Evolutionary conservation across 352 stramenopile species (phyloP), one percentile per base, ranked within the genome.

Genomic region (Globisporangium abappressorium): DNA sequence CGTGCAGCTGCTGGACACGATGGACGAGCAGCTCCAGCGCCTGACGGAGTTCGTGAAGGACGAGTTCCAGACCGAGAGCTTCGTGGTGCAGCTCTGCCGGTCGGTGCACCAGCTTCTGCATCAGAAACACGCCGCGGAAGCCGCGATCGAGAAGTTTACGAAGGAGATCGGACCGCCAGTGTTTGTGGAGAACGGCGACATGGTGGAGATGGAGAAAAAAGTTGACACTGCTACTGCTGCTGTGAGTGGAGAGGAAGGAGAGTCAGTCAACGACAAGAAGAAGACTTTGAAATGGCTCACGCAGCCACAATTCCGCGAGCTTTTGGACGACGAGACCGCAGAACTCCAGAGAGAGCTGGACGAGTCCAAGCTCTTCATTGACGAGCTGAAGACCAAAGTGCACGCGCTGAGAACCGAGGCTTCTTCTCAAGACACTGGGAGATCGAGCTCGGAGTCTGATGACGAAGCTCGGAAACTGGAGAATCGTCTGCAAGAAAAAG

Each of bases 401-500:
- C 30, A 74, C 33, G 57, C 69, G n/a, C 66, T 68, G 43, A 66
- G 62, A 36, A 55, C 33, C 14, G 62, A 74, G 36, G 49, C 57
- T 7, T 28, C 57, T 2, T 20, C 36, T 12, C 57, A 55, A 20
- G 24, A 46, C 15, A 64, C n/a, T 20, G 57, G 57, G 38, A 36
- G 18, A 64, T 64, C 22, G 33, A 34, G 34, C 0, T 62, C 56
- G 0, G 20, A 47, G 20, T 26, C 30, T 22, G 30, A 30, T 15
- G 55, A 49, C 41, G 70, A 79, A 38, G 20, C 71, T 1, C 58
- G 49, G 14, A 65, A 63, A 26, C 59, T 82, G 12, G n/a, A 80
- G 41, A 69, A 30, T 33, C 43, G 60, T 9, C 22, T 84, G 4
- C 71, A 87, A 28, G 77, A 89, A 64, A 90, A 71, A 74, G 78